These are phyloP conservation scores for Hypomyces rosellus DNA, from an alignment of 2,329 filamentous ascomycete genomes.

Conservation along the genomic window DNA sequence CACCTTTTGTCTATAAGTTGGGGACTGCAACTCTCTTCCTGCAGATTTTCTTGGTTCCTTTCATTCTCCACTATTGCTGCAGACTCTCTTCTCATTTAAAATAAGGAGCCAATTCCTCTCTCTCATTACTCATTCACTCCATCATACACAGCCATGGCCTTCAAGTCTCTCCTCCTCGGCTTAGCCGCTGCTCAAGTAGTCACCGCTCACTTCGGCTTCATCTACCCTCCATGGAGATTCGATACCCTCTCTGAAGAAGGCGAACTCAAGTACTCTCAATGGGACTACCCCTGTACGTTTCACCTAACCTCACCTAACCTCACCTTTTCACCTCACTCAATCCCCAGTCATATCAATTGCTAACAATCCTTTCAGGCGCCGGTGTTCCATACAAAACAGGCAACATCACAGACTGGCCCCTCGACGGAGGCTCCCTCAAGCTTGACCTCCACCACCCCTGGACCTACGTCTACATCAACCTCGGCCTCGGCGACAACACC, in stretches of 20 bases:
- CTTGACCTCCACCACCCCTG: slow-evolving; percentile 46
- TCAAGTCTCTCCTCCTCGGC: slow-evolving; percentile 24
- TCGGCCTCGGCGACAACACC: slow-evolving; percentile 43
- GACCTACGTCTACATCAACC: slow-evolving; percentile 49
- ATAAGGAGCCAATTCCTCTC: not conserved
- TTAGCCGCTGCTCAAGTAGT: slow-evolving; percentile 32
- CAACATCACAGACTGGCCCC: slow-evolving; percentile 48
- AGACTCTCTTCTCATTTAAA: not conserved
- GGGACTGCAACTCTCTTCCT: too few relatives aligned
- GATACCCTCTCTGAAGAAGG: slow-evolving; percentile 36
- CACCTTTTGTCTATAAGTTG: too few relatives aligned
- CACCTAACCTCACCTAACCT: not conserved
- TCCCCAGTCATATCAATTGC: not conserved
- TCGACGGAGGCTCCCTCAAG: slow-evolving; percentile 41
- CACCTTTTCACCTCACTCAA: not conserved
- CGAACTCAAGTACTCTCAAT: slow-evolving; percentile 40
- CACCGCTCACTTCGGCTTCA: slow-evolving; percentile 43
- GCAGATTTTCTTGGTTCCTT: too few relatives aligned
- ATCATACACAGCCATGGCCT: slow-evolving; percentile 1
- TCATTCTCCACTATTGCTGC: too few relatives aligned
- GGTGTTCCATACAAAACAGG: slow-evolving; percentile 37
- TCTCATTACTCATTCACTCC: not conserved
- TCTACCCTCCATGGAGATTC: slow-evolving; percentile 43
- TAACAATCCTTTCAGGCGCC: slow-evolving; percentile 32
- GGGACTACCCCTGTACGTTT: slow-evolving; percentile 47